Conservation (phyloP, 176 grass and related monocot species). For the Ensete glaucum region DNA sequence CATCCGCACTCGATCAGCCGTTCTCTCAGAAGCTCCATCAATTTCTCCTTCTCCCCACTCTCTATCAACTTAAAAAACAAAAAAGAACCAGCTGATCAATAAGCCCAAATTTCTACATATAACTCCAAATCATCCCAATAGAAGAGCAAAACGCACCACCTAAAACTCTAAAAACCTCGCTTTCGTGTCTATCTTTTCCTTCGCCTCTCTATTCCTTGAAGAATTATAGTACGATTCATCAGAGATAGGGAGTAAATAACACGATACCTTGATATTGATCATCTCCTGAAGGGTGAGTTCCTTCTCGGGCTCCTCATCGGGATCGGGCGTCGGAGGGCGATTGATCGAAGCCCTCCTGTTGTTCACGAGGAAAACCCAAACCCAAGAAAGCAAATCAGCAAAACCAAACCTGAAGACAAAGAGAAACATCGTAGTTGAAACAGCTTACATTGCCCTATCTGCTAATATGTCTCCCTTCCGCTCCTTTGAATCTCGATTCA, state of each 20-base stretch:
- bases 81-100: slow-evolving; percentile 20
- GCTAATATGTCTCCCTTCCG: neutral
- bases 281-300: slow-evolving; percentile 69
- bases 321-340: slow-evolving; percentile 71
- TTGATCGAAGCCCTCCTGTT: slow-evolving; percentile 89
- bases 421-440: neutral
- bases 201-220: neutral
- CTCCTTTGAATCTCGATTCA: neutral
- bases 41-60: slow-evolving; percentile 93
- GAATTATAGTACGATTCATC: neutral
- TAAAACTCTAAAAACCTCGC: neutral
- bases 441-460: neutral
- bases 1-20: slow-evolving; percentile 90
- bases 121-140: neutral
- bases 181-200: neutral
- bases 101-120: neutral
- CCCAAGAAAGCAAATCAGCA: neutral
- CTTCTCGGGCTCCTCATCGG: slow-evolving; percentile 50
- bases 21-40: slow-evolving; percentile 95
- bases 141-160: slow-evolving; percentile 15
- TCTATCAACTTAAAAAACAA: slow-evolving; percentile 77
- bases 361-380: neutral
- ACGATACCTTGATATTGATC: slow-evolving; percentile 83
- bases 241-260: neutral
- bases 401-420: neutral